Base-by-base conservation (phyloP, 164 flowering plant genomes). In the Cinnamomum micranthum region DNA sequence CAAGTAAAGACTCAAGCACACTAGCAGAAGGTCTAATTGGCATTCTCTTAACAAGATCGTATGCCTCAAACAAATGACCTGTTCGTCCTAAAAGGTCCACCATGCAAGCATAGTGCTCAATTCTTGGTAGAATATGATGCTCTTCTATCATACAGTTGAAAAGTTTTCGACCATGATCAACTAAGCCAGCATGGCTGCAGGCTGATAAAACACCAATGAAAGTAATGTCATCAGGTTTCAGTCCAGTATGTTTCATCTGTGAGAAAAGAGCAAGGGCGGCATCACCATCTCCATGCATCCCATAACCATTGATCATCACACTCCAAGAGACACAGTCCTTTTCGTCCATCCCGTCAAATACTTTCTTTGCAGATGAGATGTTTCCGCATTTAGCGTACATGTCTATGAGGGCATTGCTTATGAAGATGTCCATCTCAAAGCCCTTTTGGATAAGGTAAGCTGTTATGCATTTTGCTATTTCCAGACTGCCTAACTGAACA, bases 361-460 rank as follows among this genome's bases (percentile, higher is more conserved):
- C 23, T 71, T 71, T 70, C 75, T 73, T 85, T 15, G 94, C 85
- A 35, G 27, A 20, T 17, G 75, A 69, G 13, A 87, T 65, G 75
- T 81, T 74, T 47, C 94, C 94, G 76, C 87, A 80, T 84, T 82
- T 86, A 65, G 88, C 87, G 78, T 86, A 84, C 75, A 87, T 28
- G 78, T 90, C 87, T 73, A 89, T 86, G 2, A 88, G 80, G 59
- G 90, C 84, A 77, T 88, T 90, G 73, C 76, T 52, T 22, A 87
- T 35, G 35, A 60, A 71, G 50, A 80, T 71, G 64, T 89, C 85
- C 31, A 68, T 78, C 72, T 74, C 81, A 74, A 85, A 81, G 19
- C 91, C 88, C 72, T 75, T 78, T 33, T 78, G 65, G 19, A 85
- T 71, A 23, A 83, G 66, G 77, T 68, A 87, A 55, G 85, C 85